phyloP scores from a whole-genome alignment of 2,329 filamentous ascomycete species.

The Pseudodiploospora longispora region DNA sequence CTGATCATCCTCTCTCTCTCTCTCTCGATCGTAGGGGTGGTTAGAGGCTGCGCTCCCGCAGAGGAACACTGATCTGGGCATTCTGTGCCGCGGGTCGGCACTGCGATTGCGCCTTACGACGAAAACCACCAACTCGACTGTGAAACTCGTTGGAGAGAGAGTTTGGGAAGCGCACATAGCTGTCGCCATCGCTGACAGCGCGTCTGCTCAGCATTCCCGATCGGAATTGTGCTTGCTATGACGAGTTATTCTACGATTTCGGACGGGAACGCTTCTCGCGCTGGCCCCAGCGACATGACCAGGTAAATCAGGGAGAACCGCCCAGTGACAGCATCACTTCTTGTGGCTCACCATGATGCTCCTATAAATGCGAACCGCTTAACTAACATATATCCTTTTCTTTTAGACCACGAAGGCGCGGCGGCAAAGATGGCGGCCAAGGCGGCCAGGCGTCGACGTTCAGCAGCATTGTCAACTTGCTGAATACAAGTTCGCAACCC shows the following conservation, averaged over 20 bases:
- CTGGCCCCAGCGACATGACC: constrained; percentile 38
- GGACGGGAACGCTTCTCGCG: constrained; percentile 36
- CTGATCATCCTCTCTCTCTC: not conserved
- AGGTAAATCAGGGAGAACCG: constrained; percentile 25
- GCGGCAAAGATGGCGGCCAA: constrained; percentile 60
- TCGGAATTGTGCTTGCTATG: constrained; percentile 32
- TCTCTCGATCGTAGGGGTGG: not conserved
- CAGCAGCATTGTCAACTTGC: constrained; percentile 87
- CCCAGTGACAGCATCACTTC: too few relatives aligned
- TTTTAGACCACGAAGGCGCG: constrained; percentile 48
- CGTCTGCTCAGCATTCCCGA: too few relatives aligned
- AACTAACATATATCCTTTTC: constrained; percentile 3
- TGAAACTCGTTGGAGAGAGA: too few relatives aligned
- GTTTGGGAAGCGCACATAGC: too few relatives aligned
- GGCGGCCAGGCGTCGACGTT: constrained; percentile 75
- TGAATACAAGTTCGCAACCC: constrained; percentile 75
- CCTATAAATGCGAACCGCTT: not conserved
- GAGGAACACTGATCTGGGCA: too few relatives aligned
- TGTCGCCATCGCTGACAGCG: too few relatives aligned
- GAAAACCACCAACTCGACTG: too few relatives aligned
- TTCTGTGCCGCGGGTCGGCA: constrained; percentile 1
- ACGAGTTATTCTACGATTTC: constrained; percentile 46
- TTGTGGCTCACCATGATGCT: not conserved
- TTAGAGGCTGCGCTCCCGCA: too few relatives aligned
- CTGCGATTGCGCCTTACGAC: not conserved